phyloP scores from a whole-genome alignment of 495 filamentous ascomycete genomes.

The Parathielavia hyrcaniae region DNA sequence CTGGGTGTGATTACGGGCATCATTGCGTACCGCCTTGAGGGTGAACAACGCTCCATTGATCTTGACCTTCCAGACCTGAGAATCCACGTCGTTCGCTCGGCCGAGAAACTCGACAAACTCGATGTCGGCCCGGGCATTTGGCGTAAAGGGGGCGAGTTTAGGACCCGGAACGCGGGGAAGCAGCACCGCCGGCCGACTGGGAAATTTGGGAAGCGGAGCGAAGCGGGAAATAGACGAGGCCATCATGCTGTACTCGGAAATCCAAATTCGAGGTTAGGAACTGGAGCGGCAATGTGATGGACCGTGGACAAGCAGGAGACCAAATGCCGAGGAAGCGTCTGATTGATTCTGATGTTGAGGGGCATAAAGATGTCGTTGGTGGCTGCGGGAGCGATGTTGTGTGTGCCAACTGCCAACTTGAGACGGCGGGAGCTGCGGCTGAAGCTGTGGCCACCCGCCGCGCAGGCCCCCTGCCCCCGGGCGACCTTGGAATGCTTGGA shows the following conservation, averaged over 20 bases:
- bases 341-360: not conserved
- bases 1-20: not conserved
- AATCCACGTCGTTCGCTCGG: not conserved
- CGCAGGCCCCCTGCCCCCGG: too few species aligned
- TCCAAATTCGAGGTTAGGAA: not conserved
- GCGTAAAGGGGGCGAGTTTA: constrained; percentile 14
- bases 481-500: too few species aligned
- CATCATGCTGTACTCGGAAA: not conserved
- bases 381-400: not conserved
- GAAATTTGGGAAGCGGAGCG: not conserved
- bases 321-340: not conserved
- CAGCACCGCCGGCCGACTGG: not conserved
- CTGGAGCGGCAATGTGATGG: not conserved
- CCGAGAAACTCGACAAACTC: constrained; percentile 12
- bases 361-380: not conserved
- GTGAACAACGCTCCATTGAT: constrained; percentile 8
- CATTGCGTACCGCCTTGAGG: constrained; percentile 3
- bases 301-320: not conserved
- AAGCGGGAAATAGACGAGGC: not conserved
- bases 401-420: not conserved
- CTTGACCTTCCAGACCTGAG: constrained; percentile 14
- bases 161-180: constrained; percentile 14
- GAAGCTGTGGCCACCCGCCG: too few species aligned
- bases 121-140: constrained; percentile 5
- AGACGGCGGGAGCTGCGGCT: not conserved